Percentiles rank a stretch among this genome's conserved stretches.
These are phyloP conservation scores for Parachlorella kessleri DNA, from an alignment of 139 green algal genomes.

Conservation along the genomic window DNA sequence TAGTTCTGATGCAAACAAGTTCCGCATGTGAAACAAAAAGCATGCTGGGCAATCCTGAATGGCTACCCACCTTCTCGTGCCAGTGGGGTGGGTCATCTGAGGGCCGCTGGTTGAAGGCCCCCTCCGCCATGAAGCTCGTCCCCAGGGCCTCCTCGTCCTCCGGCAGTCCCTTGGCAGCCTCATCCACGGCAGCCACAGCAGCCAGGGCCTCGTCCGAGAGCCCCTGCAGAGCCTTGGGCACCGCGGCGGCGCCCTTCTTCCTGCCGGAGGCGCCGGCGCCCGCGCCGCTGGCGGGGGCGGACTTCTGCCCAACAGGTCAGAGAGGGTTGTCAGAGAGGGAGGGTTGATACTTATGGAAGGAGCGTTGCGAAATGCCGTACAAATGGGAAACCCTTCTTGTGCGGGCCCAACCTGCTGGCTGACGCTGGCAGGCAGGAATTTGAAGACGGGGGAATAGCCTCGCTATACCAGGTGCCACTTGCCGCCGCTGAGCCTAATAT, in stretches of 20 bases:
- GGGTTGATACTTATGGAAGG: no score
- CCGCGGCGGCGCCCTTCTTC: not conserved
- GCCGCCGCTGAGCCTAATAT: no score
- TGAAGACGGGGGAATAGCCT: no score
- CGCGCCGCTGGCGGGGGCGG: not conserved
- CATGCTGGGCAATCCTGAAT: no score
- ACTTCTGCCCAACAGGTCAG: not conserved
- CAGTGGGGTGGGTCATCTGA: constrained; percentile 35
- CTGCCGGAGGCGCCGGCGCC: not conserved
- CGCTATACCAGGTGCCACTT: no score
- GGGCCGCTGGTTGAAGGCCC: not conserved
- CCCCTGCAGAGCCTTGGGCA: constrained; percentile 1
- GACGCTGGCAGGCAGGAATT: no score
- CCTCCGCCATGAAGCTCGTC: constrained; percentile 28
- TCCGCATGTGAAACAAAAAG: no score
- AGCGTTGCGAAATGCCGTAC: no score
- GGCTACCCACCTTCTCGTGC: constrained; percentile 28
- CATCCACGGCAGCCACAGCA: constrained; percentile 40
- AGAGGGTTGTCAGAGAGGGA: no score
- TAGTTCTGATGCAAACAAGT: no score
- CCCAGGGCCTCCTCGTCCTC: constrained; percentile 8
- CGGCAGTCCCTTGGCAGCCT: constrained; percentile 41
- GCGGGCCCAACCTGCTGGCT: no score
- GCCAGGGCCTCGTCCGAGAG: constrained; percentile 16
- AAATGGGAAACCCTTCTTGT: no score